Evolutionary conservation across 495 filamentous ascomycete genomes (phyloP).

Genomic region (Acidiella bohemica): DNA sequence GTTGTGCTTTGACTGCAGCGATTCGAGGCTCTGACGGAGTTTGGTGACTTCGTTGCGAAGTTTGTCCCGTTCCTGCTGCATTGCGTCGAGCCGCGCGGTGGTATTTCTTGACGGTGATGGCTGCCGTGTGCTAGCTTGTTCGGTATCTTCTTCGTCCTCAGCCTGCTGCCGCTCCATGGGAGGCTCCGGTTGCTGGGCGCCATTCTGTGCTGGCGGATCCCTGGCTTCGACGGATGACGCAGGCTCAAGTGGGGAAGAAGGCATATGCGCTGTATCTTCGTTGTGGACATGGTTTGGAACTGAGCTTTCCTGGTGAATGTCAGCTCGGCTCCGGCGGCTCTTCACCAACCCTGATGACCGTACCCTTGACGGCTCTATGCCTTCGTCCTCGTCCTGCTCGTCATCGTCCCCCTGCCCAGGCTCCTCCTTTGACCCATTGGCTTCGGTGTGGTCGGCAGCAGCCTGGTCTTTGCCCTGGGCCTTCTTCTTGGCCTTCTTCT

Average conservation of each 20-base stretch:
- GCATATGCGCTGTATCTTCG: slow-evolving; percentile 17
- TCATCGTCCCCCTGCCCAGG: slow-evolving; percentile 18
- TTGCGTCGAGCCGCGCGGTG: slow-evolving; percentile 51
- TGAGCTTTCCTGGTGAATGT: slow-evolving; percentile 1
- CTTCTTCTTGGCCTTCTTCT: slow-evolving; percentile 29
- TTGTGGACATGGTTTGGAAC: slow-evolving; percentile 4
- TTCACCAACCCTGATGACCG: neutral
- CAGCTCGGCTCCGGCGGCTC: slow-evolving; percentile 1
- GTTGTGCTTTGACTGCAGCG: slow-evolving; percentile 56
- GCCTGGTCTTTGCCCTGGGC: slow-evolving; percentile 17
- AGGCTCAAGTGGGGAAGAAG: slow-evolving; percentile 9
- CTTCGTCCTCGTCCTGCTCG: slow-evolving; percentile 22
- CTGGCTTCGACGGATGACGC: neutral
- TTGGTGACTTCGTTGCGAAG: slow-evolving; percentile 69
- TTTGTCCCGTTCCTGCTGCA: slow-evolving; percentile 65
- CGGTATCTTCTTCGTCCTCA: slow-evolving; percentile 15
- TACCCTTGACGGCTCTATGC: slow-evolving; percentile 21
- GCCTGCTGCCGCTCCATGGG: neutral
- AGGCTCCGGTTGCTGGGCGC: neutral
- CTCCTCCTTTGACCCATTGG: slow-evolving; percentile 14
- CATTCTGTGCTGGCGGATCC: slow-evolving; percentile 9
- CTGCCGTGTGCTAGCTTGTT: too few relatives aligned
- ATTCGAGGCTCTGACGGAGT: slow-evolving; percentile 66
- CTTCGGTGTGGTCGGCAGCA: slow-evolving; percentile 7
- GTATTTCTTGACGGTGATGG: too few relatives aligned